These are phyloP conservation scores for Elaphomyces granulatus DNA, from an alignment of 495 filamentous ascomycete genomes.

Conservation along the genomic window DNA sequence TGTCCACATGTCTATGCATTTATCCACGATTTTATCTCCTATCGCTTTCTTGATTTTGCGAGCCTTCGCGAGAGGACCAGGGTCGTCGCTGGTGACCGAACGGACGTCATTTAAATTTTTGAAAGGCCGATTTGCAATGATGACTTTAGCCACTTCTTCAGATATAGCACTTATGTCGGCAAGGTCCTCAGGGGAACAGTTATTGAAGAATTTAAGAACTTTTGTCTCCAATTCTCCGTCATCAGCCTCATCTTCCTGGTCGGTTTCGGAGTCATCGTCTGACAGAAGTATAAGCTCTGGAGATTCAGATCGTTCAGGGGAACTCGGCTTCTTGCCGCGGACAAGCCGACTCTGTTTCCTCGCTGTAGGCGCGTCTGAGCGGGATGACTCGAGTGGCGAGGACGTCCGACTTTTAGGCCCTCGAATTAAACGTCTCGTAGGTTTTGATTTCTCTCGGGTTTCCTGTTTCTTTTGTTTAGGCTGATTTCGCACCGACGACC, in stretches of 20 bases:
- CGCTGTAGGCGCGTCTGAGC: conserved; percentile 15
- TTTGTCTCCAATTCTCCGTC: conserved; percentile 34
- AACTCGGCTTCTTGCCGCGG: conserved; percentile 36
- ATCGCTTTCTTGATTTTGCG: conserved; percentile 39
- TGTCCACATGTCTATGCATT: conserved; percentile 54
- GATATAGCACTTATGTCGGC: conserved; percentile 62
- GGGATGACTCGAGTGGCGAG: conserved; percentile 11
- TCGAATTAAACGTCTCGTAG: conserved; percentile 26
- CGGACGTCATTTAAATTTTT: conserved; percentile 44
- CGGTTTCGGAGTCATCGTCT: conserved; percentile 46
- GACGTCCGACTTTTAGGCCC: conserved; percentile 22
- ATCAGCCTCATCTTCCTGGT: conserved; percentile 23
- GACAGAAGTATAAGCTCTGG: conserved; percentile 24
- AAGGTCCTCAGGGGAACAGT: conserved; percentile 53
- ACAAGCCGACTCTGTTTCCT: conserved; percentile 41
- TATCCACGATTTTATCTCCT: conserved; percentile 59
- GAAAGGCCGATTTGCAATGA: conserved; percentile 61
- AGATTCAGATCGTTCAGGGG: conserved; percentile 30
- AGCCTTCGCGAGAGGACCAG: conserved; percentile 30
- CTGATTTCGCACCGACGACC: conserved; percentile 31
- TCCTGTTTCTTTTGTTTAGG: conserved; percentile 14
- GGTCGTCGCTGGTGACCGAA: conserved; percentile 36
- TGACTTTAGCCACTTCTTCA: conserved; percentile 45
- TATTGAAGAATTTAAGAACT: conserved; percentile 74
- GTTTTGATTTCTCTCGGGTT: conserved; percentile 15